Conservation (phyloP, 78 protist genomes). For the Polysphondylium violaceum region DNA sequence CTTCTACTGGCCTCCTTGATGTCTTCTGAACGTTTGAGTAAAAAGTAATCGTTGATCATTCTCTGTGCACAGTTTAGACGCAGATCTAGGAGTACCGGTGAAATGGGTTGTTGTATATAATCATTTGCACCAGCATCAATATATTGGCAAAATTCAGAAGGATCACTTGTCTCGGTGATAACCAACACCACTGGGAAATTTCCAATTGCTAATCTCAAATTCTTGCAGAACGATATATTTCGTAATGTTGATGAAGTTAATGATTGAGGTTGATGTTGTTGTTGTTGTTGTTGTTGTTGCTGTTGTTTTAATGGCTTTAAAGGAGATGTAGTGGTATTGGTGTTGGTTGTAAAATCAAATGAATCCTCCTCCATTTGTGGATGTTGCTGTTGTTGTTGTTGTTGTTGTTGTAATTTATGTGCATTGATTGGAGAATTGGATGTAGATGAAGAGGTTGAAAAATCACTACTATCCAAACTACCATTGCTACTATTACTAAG, state of each 20-base stretch:
- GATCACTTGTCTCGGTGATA: slow-evolving; percentile 10
- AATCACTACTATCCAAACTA: too few relatives aligned
- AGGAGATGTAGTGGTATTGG: not conserved
- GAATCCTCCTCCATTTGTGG: not conserved
- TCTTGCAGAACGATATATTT: slow-evolving; percentile 15
- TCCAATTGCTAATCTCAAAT: not conserved
- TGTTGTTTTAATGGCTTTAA: slow-evolving; percentile 3
- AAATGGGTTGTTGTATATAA: slow-evolving; percentile 44
- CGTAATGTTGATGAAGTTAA: not conserved
- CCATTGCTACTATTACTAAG: too few relatives aligned
- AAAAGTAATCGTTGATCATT: slow-evolving; percentile 13
- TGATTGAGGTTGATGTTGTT: slow-evolving; percentile 20
- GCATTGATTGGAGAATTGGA: not conserved
- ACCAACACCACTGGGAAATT: not conserved
- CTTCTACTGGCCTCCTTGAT: slow-evolving; percentile 22
- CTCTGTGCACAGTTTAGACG: slow-evolving; percentile 30
- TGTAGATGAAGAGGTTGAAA: not conserved
- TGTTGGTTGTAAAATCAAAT: not conserved
- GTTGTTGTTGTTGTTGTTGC: slow-evolving; percentile 6
- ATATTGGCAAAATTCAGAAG: slow-evolving; percentile 21
- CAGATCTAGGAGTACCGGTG: slow-evolving; percentile 32
- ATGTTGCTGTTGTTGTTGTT: slow-evolving; percentile 17
- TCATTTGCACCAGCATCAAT: slow-evolving; percentile 58
- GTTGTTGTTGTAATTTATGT: not conserved
- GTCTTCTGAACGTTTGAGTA: not conserved